Percentiles rank a stretch among this genome's conserved stretches.
Conservation (phyloP, 805 yeast species). For the Saturnispora sekii region DNA sequence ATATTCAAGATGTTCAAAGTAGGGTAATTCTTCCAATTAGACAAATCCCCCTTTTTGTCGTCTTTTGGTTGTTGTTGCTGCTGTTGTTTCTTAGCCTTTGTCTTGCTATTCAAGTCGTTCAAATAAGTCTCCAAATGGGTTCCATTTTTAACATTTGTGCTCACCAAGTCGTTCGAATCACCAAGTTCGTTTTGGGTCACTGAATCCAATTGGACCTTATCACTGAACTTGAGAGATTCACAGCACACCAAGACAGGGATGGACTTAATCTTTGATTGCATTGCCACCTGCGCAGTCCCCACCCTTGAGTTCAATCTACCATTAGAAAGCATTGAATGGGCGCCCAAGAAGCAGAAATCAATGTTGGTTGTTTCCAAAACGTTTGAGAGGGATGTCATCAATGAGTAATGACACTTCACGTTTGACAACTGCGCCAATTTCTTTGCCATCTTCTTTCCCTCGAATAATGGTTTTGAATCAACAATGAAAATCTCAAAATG, state of each 20-base stretch:
- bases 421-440: slow-evolving; percentile 45
- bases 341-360: slow-evolving; percentile 87
- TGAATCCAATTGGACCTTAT: slow-evolving; percentile 92
- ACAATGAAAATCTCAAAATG: slow-evolving; percentile 73
- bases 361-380: slow-evolving; percentile 63
- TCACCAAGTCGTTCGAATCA: slow-evolving; percentile 62
- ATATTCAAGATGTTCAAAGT: slow-evolving; percentile 69
- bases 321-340: slow-evolving; percentile 93
- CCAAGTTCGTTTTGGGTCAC: slow-evolving; percentile 89
- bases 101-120: slow-evolving; percentile 30
- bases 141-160: slow-evolving; percentile 47
- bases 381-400: slow-evolving; percentile 70
- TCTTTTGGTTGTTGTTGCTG: slow-evolving; percentile 12
- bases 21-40: slow-evolving; percentile 55
- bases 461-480: slow-evolving; percentile 90
- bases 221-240: slow-evolving; percentile 89
- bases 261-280: slow-evolving; percentile 79
- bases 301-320: slow-evolving; percentile 90
- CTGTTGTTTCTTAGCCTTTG: slow-evolving; percentile 18
- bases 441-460: slow-evolving; percentile 72
- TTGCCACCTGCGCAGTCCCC: slow-evolving; percentile 89
- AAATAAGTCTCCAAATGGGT: slow-evolving; percentile 58
- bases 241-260: slow-evolving; percentile 94
- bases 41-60: slow-evolving; percentile 32
- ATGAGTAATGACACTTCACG: slow-evolving; percentile 65